Evolutionary conservation across 345 rosid genomes (phyloP).

Genomic region (Kandelia obovata): DNA sequence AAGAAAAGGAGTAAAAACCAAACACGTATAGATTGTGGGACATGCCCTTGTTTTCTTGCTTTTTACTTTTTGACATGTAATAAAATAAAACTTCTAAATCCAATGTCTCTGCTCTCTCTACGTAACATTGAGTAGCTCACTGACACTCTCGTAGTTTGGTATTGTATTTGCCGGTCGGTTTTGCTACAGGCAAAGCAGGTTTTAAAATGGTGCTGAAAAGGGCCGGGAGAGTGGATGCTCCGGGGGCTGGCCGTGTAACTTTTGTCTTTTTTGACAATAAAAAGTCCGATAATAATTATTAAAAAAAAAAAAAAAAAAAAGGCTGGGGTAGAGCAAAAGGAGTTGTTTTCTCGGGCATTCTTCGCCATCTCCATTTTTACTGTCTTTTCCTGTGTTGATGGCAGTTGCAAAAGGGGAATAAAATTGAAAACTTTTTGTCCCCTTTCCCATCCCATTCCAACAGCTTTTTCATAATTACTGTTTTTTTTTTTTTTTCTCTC

Average conservation of each 20-base stretch:
- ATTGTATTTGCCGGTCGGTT: neutral
- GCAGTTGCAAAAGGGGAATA: neutral
- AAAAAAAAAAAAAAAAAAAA: neutral
- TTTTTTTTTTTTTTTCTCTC: no score
- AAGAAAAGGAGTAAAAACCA: neutral
- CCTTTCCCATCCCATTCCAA: neutral
- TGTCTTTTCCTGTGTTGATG: neutral
- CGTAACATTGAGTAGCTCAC: neutral
- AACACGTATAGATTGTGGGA: constrained; percentile 39
- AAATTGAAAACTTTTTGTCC: constrained; percentile 17
- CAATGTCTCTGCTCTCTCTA: neutral
- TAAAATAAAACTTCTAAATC: neutral
- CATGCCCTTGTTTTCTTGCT: constrained; percentile 9
- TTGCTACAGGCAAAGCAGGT: neutral
- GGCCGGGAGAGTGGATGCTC: neutral
- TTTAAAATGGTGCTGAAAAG: constrained; percentile 1
- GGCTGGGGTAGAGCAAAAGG: constrained; percentile 28
- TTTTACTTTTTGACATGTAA: neutral
- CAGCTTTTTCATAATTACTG: no score
- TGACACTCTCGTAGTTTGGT: neutral
- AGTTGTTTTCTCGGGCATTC: constrained; percentile 28
- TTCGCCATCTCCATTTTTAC: constrained; percentile 20
- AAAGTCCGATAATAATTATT: neutral
- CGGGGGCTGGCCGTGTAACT: neutral
- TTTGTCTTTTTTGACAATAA: constrained; percentile 11